These are phyloP conservation scores for Peronospora belbahrii DNA, from an alignment of 352 stramenopile genomes.

Conservation along the genomic window DNA sequence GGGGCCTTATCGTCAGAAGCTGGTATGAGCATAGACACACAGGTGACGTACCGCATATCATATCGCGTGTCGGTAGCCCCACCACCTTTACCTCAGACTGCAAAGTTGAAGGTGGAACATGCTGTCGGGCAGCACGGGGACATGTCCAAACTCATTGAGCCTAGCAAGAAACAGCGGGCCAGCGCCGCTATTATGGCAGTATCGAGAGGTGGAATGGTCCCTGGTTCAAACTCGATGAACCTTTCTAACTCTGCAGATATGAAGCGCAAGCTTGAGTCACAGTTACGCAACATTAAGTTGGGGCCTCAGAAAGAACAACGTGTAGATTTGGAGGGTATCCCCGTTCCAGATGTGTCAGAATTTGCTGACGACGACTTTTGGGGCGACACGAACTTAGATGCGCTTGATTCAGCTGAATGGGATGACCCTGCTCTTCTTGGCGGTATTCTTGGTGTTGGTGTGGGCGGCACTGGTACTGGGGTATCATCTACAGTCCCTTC, in stretches of 20 bases:
- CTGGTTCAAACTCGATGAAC: slow-evolving; percentile 9
- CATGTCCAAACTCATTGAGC: slow-evolving; percentile 33
- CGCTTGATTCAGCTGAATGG: slow-evolving; percentile 75
- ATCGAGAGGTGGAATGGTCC: slow-evolving; percentile 5
- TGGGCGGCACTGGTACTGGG: slow-evolving; percentile 10
- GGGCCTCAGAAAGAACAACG: slow-evolving; percentile 49
- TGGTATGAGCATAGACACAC: slow-evolving; percentile 15
- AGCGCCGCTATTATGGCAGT: slow-evolving; percentile 9
- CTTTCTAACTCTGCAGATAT: slow-evolving; percentile 19
- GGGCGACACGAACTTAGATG: slow-evolving; percentile 82
- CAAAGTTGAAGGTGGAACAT: slow-evolving; percentile 25
- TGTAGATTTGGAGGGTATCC: slow-evolving; percentile 71
- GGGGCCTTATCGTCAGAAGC: slow-evolving; percentile 17
- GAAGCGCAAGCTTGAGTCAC: slow-evolving; percentile 68
- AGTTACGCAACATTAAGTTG: slow-evolving; percentile 24
- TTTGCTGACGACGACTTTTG: slow-evolving; percentile 86
- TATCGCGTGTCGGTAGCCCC: slow-evolving; percentile 58
- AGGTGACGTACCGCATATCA: slow-evolving; percentile 53
- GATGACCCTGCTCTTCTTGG: slow-evolving; percentile 67
- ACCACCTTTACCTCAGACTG: slow-evolving; percentile 21
- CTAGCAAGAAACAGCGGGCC: slow-evolving; percentile 49
- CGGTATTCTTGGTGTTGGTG: slow-evolving; percentile 41
- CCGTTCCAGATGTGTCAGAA: slow-evolving; percentile 55
- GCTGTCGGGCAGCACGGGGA: slow-evolving; percentile 20
- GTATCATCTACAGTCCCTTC: slow-evolving; percentile 21